These are phyloP conservation scores for Metschnikowia peoriensis DNA, from an alignment of 805 yeast genomes.

Conservation along the genomic window DNA sequence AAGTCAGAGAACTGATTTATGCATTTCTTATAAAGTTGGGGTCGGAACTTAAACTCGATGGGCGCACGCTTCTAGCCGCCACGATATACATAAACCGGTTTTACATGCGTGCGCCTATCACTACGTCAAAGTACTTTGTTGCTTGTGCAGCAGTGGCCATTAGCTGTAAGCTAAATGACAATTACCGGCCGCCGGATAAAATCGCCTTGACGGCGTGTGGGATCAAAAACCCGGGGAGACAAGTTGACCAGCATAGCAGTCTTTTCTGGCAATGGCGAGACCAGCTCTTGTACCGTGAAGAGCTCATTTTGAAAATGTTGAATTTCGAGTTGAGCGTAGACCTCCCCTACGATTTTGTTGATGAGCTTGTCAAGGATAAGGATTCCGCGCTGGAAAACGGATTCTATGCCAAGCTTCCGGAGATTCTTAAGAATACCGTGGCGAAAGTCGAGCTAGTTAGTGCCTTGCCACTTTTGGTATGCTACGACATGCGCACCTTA, in stretches of 20 bases:
- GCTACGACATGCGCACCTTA: constrained; percentile 32
- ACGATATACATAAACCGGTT: constrained; percentile 38
- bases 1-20: constrained; percentile 36
- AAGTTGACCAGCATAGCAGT: constrained; percentile 39
- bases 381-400: constrained; percentile 10
- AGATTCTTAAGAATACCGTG: constrained; percentile 28
- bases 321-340: constrained; percentile 40
- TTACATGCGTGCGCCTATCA: constrained; percentile 42
- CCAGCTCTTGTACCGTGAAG: constrained; percentile 43
- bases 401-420: constrained; percentile 16
- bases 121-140: constrained; percentile 43
- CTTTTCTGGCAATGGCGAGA: constrained; percentile 46
- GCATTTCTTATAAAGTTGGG: constrained; percentile 40
- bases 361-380: constrained; percentile 17
- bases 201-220: constrained; percentile 39
- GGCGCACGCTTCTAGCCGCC: constrained; percentile 42
- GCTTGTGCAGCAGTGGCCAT: constrained; percentile 44
- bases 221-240: constrained; percentile 31
- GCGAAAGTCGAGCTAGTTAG: constrained; percentile 39
- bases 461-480: constrained; percentile 36
- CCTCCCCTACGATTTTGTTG: constrained; percentile 38
- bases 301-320: constrained; percentile 35
- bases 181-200: constrained; percentile 43
- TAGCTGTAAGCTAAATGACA: constrained; percentile 43
- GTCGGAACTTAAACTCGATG: constrained; percentile 36